These are phyloP conservation scores for Pythium rishiriense DNA, from an alignment of 352 stramenopile genomes.

Conservation along the genomic window DNA sequence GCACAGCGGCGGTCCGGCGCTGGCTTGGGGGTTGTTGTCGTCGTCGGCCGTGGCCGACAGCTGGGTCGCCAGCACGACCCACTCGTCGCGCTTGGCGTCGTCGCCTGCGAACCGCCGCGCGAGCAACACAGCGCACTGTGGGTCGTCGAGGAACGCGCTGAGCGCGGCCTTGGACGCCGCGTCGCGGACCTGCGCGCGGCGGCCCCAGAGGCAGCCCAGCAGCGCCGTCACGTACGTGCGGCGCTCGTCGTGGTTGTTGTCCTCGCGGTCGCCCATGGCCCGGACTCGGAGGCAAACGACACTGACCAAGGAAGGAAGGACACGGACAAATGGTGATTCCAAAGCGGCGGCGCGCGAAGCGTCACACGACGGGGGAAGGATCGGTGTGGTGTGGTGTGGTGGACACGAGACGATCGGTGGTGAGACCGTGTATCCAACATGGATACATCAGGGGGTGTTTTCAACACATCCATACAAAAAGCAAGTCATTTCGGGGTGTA, in stretches of 20 bases:
- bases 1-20: conserved; percentile 8
- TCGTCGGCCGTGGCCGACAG: conserved; percentile 24
- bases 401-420: too few species aligned
- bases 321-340: neutral
- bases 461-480: too few species aligned
- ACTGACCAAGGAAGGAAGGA: neutral
- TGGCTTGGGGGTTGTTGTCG: conserved; percentile 9
- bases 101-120: conserved; percentile 36
- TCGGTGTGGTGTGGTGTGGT: too few species aligned
- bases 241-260: conserved; percentile 44
- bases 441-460: too few species aligned
- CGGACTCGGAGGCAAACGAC: neutral
- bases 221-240: conserved; percentile 61
- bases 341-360: too few species aligned
- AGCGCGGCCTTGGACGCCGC: conserved; percentile 45
- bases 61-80: conserved; percentile 38
- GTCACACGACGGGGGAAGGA: too few species aligned
- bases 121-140: conserved; percentile 58
- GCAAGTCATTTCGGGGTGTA: too few species aligned
- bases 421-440: too few species aligned
- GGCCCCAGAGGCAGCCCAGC: conserved; percentile 65
- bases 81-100: conserved; percentile 14
- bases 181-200: conserved; percentile 37
- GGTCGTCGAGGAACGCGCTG: conserved; percentile 69
- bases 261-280: conserved; percentile 7